A percentile compares a stretch with the other conserved stretches of the same genome.
Conservation (phyloP, 352 stramenopile genomes). For the Phytophthora sp. region DNA sequence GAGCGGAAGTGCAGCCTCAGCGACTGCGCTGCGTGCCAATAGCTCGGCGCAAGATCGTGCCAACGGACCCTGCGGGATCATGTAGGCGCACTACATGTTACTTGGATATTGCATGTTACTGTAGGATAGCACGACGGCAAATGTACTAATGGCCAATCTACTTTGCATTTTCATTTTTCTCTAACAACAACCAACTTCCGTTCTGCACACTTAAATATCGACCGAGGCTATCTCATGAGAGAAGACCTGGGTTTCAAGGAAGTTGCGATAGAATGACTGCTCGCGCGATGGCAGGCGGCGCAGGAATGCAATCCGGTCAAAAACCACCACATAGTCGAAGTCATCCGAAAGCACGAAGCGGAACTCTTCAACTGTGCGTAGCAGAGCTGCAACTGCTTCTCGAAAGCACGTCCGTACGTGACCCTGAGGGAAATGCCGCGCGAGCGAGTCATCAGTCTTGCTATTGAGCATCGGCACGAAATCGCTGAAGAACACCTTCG, state of each 20-base stretch:
- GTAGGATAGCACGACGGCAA: conserved; percentile 30
- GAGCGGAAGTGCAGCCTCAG: conserved; percentile 24
- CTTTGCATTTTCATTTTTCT: conserved; percentile 23
- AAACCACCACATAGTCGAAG: conserved; percentile 88
- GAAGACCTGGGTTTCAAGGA: conserved; percentile 88
- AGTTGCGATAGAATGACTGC: conserved; percentile 73
- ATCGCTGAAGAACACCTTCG: conserved; percentile 80
- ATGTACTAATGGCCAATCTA: conserved; percentile 29
- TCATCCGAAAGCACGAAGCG: conserved; percentile 88
- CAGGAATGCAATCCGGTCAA: conserved; percentile 79
- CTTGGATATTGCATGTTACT: conserved; percentile 14
- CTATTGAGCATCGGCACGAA: conserved; percentile 67
- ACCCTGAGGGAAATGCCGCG: conserved; percentile 55
- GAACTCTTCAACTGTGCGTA: conserved; percentile 74
- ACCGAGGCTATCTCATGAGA: conserved; percentile 84
- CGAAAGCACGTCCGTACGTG: conserved; percentile 70
- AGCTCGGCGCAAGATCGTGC: conserved; percentile 25
- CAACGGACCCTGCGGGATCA: conserved; percentile 37
- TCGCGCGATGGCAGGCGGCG: conserved; percentile 55
- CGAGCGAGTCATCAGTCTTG: conserved; percentile 29
- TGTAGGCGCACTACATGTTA: conserved; percentile 26
- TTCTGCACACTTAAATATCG: conserved; percentile 30
- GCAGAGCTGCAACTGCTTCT: conserved; percentile 51
- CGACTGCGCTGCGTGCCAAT: conserved; percentile 4
- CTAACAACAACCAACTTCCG: conserved; percentile 1